phyloP scores from a whole-genome alignment of 495 filamentous ascomycete genomes.

The Daldinia concentrica region DNA sequence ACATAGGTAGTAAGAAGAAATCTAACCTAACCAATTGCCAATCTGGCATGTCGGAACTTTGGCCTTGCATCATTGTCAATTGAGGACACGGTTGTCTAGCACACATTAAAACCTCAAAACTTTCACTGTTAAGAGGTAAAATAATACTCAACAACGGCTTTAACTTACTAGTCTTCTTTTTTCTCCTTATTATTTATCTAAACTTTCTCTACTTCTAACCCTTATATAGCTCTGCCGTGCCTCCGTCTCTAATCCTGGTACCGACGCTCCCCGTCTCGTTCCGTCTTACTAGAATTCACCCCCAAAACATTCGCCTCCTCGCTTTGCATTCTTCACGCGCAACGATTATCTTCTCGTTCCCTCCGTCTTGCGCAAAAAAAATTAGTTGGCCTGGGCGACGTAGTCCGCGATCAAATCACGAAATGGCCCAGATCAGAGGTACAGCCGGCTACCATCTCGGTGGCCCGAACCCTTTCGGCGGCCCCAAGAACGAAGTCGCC shows the following conservation, averaged over 20 bases:
- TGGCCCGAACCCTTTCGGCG: constrained; percentile 75
- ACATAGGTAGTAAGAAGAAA: too few species aligned
- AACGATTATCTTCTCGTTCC: not conserved
- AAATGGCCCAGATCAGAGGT: constrained; percentile 95
- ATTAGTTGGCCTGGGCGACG: constrained; percentile 36
- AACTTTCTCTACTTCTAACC: not conserved
- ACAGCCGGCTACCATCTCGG: constrained; percentile 96
- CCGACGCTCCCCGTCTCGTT: not conserved
- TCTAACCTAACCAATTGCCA: constrained; percentile 9
- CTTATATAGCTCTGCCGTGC: constrained; percentile 1
- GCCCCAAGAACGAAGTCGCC: constrained; percentile 63
- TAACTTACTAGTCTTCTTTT: not conserved
- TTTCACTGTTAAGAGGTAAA: not conserved
- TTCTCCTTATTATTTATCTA: not conserved
- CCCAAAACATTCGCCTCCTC: not conserved
- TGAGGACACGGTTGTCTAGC: constrained; percentile 51
- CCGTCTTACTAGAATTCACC: constrained; percentile 4
- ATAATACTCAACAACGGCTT: not conserved
- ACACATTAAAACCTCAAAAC: constrained; percentile 29
- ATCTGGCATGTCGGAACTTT: constrained; percentile 44
- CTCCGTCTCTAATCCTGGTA: constrained; percentile 4
- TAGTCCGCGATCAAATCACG: constrained; percentile 14
- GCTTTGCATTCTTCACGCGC: constrained; percentile 17
- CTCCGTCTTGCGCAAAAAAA: constrained; percentile 19
- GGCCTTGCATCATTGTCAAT: constrained; percentile 47